Percentiles rank a stretch among this genome's conserved stretches.
These are phyloP conservation scores for Phellopilus nigrolimitatus DNA, from an alignment of 1,284 basidiomycete genomes.

Conservation along the genomic window DNA sequence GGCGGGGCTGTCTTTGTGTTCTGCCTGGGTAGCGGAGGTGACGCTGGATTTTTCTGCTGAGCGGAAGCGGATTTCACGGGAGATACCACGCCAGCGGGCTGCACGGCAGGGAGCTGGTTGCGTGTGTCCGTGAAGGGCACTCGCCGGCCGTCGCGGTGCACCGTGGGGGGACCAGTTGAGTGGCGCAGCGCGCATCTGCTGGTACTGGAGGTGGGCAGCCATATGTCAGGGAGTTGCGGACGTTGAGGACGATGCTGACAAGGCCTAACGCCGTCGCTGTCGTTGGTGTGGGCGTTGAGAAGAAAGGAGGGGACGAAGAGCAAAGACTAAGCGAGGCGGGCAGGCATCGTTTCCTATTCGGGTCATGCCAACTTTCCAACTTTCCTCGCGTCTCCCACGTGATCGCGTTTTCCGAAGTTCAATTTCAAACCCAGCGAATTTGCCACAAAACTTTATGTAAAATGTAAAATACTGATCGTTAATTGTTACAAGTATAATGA, in stretches of 20 bases:
- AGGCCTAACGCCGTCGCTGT: slow-evolving; percentile 20
- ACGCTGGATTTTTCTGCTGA: slow-evolving; percentile 34
- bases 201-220: slow-evolving; percentile 16
- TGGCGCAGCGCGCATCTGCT: slow-evolving; percentile 8
- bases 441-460: neutral
- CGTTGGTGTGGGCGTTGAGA: slow-evolving; percentile 2
- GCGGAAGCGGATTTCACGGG: slow-evolving; percentile 8
- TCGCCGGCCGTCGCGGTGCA: slow-evolving; percentile 13
- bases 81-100: neutral
- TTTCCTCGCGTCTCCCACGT: slow-evolving; percentile 19
- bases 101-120: slow-evolving; percentile 15
- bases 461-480: too few relatives aligned
- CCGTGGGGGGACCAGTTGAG: slow-evolving; percentile 6
- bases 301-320: slow-evolving; percentile 4
- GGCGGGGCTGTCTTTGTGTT: slow-evolving; percentile 79
- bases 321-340: slow-evolving; percentile 3
- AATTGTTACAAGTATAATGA: too few relatives aligned
- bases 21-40: slow-evolving; percentile 69
- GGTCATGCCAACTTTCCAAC: slow-evolving; percentile 11
- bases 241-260: neutral
- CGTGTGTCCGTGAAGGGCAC: slow-evolving; percentile 16
- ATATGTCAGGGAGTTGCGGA: neutral
- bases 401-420: slow-evolving; percentile 5
- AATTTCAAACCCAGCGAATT: neutral
- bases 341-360: slow-evolving; percentile 1